Conservation (phyloP, 352 stramenopile species). For the Blastocystis sp. region DNA sequence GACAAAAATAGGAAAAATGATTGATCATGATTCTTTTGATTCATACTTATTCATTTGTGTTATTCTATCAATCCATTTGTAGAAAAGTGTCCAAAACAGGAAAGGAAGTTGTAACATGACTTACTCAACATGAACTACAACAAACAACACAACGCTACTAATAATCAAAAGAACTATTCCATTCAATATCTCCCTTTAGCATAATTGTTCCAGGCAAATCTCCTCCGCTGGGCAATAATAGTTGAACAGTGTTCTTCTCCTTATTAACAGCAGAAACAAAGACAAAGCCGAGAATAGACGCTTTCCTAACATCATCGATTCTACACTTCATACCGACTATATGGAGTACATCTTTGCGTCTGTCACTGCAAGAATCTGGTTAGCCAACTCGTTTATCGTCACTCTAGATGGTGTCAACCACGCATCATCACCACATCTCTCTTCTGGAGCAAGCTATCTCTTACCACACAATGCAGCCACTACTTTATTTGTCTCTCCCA, state of each 20-base stretch:
- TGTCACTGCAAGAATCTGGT: conserved; percentile 46
- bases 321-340: background rate
- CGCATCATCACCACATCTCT: background rate
- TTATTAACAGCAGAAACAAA: conserved; percentile 19
- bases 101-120: background rate
- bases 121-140: background rate
- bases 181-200: conserved; percentile 1
- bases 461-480: background rate
- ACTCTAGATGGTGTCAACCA: background rate
- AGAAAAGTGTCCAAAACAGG: background rate
- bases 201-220: conserved; percentile 43
- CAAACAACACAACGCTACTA: background rate
- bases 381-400: background rate
- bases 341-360: background rate
- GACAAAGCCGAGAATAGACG: conserved; percentile 37
- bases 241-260: background rate
- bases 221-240: conserved; percentile 9
- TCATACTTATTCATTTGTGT: too few relatives aligned
- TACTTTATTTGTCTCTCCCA: conserved; percentile 28
- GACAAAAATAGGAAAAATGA: background rate
- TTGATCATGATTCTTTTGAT: background rate
- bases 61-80: too few relatives aligned
- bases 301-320: conserved; percentile 2
- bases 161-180: background rate
- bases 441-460: conserved; percentile 3